These are phyloP conservation scores for Botrytis medusae DNA, from an alignment of 2,329 filamentous ascomycete genomes.

Conservation along the genomic window DNA sequence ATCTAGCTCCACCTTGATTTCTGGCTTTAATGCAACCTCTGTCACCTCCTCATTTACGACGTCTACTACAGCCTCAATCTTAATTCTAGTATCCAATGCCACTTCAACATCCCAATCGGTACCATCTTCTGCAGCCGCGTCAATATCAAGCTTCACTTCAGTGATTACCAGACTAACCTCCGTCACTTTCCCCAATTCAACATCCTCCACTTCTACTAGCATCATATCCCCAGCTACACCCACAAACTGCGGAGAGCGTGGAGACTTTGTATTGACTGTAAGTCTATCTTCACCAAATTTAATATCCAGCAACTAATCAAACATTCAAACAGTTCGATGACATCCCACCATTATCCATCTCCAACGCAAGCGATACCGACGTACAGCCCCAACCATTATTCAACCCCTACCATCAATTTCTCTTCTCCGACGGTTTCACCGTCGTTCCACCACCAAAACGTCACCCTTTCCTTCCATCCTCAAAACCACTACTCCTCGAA, in stretches of 20 bases:
- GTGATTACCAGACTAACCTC: not conserved
- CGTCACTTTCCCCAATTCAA: conserved; percentile 16
- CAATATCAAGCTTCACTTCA: not conserved
- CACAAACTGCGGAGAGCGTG: conserved; percentile 33
- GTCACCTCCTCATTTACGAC: not conserved
- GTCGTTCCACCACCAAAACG: conserved; percentile 37
- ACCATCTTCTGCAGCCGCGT: not conserved
- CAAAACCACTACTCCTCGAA: conserved; percentile 37
- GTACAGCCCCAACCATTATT: conserved; percentile 35
- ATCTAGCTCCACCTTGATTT: not conserved
- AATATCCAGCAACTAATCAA: not conserved
- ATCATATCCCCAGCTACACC: conserved; percentile 21
- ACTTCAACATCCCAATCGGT: not conserved
- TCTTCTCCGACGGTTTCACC: conserved; percentile 42
- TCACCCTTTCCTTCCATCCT: conserved; percentile 38
- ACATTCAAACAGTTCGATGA: conserved; percentile 36
- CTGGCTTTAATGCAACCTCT: not conserved
- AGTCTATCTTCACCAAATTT: conserved; percentile 11
- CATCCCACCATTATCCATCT: conserved; percentile 33
- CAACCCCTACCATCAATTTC: conserved; percentile 41
- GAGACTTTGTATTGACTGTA: conserved; percentile 36
- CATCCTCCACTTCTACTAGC: conserved; percentile 22
- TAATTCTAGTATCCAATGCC: not conserved
- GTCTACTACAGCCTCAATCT: not conserved
- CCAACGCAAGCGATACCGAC: conserved; percentile 27